phyloP scores from a whole-genome alignment of 2,329 filamentous ascomycete genomes.

The Trichoderma harzianum region DNA sequence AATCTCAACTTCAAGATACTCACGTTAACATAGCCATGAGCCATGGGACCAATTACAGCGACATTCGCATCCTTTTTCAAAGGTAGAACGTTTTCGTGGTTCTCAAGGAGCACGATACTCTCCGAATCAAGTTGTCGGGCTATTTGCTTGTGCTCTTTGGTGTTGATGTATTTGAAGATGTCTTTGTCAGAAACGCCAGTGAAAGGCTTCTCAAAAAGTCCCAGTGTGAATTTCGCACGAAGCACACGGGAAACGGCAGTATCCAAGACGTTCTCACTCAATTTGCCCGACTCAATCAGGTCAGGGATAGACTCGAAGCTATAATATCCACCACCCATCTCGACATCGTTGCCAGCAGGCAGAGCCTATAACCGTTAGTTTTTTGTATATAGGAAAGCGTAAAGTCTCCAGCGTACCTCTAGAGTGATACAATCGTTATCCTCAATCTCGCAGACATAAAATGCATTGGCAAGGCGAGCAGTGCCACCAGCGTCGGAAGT shows the following conservation, averaged over 20 bases:
- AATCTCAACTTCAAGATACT: background rate
- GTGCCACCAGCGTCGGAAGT: slow-evolving; percentile 4
- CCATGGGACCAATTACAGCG: slow-evolving; percentile 1
- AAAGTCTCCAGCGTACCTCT: background rate
- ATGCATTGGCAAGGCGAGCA: slow-evolving; percentile 3
- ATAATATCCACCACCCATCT: slow-evolving; percentile 6
- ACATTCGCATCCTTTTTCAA: slow-evolving; percentile 4
- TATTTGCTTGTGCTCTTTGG: background rate
- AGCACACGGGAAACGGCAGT: background rate
- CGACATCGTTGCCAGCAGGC: slow-evolving; percentile 5
- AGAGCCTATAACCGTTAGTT: background rate
- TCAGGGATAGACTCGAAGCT: slow-evolving; percentile 2
- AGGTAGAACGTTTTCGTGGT: background rate
- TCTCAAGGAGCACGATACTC: slow-evolving; percentile 6
- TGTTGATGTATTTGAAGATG: slow-evolving; percentile 3
- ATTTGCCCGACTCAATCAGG: background rate
- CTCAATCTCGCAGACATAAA: background rate
- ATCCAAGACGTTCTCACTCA: background rate
- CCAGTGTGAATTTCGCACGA: background rate
- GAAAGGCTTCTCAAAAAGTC: background rate
- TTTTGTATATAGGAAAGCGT: background rate
- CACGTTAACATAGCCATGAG: background rate
- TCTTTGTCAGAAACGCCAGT: slow-evolving; percentile 1
- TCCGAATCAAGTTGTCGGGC: background rate
- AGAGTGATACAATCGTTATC: slow-evolving; percentile 6